Base-by-base conservation (phyloP, 2,329 filamentous ascomycete genomes). In the Emmonsiellopsis sp. region DNA sequence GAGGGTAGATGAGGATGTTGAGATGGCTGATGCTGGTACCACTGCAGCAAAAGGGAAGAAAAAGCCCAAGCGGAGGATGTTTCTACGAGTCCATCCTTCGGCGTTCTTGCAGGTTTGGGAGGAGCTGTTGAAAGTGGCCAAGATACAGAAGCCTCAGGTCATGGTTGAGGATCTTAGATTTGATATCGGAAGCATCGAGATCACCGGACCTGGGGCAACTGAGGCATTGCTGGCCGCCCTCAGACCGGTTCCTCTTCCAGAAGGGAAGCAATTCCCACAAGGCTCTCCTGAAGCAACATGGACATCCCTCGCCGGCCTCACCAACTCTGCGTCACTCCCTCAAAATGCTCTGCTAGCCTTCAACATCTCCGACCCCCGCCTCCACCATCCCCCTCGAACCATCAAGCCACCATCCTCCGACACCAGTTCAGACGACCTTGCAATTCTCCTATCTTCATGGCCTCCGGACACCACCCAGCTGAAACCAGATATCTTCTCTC, bases 31-130 rank as follows among this genome's bases (percentile, higher is more conserved):
- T 59, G 62, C 58, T 7, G 58, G 56, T 16, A 10, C 58, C 11
- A 51, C 38, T 50, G 56, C 55, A 40, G 56, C 53, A 16, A 65
- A 61, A 34, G 57, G 61, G 2, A 59, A 60, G 37, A 59, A 69
- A 70, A 67, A 69, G 54, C 55, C 64, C 20, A 78, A 73, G 61
- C 74, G 76, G 50, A 79, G 77, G 57, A 65, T 88, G 0, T 82
- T 92, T 53, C 69, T 96, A 50, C 79, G 91, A 52, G 73, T 92
- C 1, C 92, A 97, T 66, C 93, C 93, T 2, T 85, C 90, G 16
- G 85, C 86, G 70, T 71, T 87, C 63, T 65, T 83, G 46, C 79
- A 84, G 55, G 65, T 84, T 1, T 87, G 84, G 84, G 76, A 79
- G 49, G 77, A 84, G 58, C 55, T 86, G 9, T 64, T 84, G 47